These are phyloP conservation scores for Wallacemonas sp. DNA, from an alignment of 208 protist species.

Conservation along the genomic window DNA sequence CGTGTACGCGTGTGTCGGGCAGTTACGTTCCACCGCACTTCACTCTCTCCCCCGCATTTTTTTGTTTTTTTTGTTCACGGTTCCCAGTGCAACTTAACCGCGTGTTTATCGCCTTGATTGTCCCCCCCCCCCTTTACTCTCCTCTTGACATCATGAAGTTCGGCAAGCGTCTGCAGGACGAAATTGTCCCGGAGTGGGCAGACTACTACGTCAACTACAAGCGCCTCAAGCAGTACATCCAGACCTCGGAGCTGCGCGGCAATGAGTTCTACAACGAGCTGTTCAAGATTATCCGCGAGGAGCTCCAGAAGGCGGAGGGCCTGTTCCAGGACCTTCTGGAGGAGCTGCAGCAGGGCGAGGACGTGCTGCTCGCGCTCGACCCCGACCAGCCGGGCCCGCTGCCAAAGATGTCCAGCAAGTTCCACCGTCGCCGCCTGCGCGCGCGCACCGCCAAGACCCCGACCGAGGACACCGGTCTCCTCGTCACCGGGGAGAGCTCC, in stretches of 20 bases:
- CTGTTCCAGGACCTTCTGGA: conserved; percentile 77
- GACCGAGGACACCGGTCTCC: conserved; percentile 37
- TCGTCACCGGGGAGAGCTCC: conserved; percentile 31
- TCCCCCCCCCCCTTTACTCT: not conserved
- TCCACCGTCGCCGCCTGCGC: conserved; percentile 57
- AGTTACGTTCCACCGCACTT: too few relatives aligned
- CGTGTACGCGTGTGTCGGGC: too few relatives aligned
- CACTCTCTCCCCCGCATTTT: too few relatives aligned
- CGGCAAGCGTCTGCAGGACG: conserved; percentile 85
- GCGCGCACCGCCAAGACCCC: conserved; percentile 12
- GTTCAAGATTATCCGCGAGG: conserved; percentile 70
- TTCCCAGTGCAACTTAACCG: too few relatives aligned
- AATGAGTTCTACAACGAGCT: conserved; percentile 76
- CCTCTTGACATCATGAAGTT: conserved; percentile 77
- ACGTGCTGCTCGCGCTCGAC: conserved; percentile 68
- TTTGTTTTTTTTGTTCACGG: too few relatives aligned
- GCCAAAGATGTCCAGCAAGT: conserved; percentile 35
- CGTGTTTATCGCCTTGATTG: not conserved
- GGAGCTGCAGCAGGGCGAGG: conserved; percentile 72
- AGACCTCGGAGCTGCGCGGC: conserved; percentile 69
- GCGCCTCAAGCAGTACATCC: conserved; percentile 82
- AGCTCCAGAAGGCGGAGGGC: conserved; percentile 70
- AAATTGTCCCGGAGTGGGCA: conserved; percentile 84
- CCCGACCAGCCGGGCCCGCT: conserved; percentile 42
- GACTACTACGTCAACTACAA: conserved; percentile 90